A percentile compares a stretch with the other conserved stretches of the same genome.
phyloP scores from a whole-genome alignment of 2,329 filamentous ascomycete genomes.

The Emmonsiellopsis sp. region DNA sequence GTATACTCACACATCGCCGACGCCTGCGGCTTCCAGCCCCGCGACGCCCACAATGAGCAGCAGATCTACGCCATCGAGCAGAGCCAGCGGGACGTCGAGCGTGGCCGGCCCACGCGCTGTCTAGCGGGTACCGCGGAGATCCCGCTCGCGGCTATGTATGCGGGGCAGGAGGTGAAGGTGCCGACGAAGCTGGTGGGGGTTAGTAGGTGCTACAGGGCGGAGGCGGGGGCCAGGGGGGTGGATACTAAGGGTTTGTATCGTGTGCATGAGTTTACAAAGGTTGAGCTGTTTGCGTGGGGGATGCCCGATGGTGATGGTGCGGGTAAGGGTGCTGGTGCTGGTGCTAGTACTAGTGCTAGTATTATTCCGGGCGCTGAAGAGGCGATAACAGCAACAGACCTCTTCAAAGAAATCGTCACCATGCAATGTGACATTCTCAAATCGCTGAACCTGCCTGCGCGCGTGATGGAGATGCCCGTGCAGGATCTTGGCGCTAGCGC shows the following conservation, averaged over 20 bases:
- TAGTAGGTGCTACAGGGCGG: constrained; percentile 89
- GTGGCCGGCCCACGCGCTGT: constrained; percentile 59
- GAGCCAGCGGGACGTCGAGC: constrained; percentile 50
- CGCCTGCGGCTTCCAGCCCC: constrained; percentile 88
- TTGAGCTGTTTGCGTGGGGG: constrained; percentile 95
- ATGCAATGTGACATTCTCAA: constrained; percentile 79
- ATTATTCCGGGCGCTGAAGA: not conserved
- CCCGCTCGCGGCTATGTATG: constrained; percentile 82
- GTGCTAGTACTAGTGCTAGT: constrained; percentile 10
- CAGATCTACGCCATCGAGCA: constrained; percentile 80
- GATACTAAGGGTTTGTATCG: constrained; percentile 93
- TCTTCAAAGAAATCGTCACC: constrained; percentile 78
- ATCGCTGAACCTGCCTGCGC: constrained; percentile 70
- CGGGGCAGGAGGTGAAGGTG: constrained; percentile 61
- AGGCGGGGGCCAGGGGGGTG: constrained; percentile 80
- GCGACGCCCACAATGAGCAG: constrained; percentile 82
- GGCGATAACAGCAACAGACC: constrained; percentile 24
- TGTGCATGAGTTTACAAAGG: constrained; percentile 97
- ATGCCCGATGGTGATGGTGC: constrained; percentile 30
- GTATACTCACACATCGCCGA: constrained; percentile 86
- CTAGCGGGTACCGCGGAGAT: constrained; percentile 92
- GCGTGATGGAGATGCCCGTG: constrained; percentile 86
- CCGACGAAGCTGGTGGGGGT: constrained; percentile 74
- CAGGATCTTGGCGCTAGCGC: constrained; percentile 84
- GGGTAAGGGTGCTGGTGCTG: constrained; percentile 41